Evolutionary conservation across 306 rosid genomes (phyloP), one percentile per base, ranked within the genome.

Genomic region (Arachis stenosperma): DNA sequence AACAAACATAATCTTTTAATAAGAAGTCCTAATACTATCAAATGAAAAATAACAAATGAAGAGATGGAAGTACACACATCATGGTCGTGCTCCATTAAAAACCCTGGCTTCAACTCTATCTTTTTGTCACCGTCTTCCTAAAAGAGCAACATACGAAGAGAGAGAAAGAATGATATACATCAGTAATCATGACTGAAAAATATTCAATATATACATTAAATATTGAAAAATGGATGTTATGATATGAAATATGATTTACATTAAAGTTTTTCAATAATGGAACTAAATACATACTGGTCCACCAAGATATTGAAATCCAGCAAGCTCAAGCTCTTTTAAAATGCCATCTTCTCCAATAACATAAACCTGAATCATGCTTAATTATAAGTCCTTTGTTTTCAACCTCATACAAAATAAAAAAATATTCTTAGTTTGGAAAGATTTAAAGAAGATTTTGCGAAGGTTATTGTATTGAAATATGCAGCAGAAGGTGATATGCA

Each of bases 271-370:
- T 12, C 51, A 50, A 22, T 51, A 54, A 54, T 41, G 36, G 40
- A 70, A 65, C 72, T 41, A 56, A 51, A 12, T 55, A 82, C 88
- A 64, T 88, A 94, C 99, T 7, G 98, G 99, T 43, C 99, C 99
- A 77, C 99, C 99, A 78, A 94, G 86, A 79, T 91, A 90, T 67
- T 87, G 90, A 87, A 76, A 86, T 84, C 99, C 99, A 70, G 99
- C 99, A 56, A 91, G 97, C 80, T 94, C 96, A 69, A 94, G 98
- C 87, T 91, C 99, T 84, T 94, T 94, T 90, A 91, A 83, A 84
- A 94, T 91, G 47, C 99, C 99, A 13, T 94, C 99, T 84, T 94
- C 99, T 51, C 99, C 99, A 71, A 94, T 91, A 83, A 94, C 98
- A 65, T 94, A 94, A 65, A 94, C 90, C 99, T 94, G 74, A 75